Conservation (phyloP, 2,329 filamentous ascomycete species). For the Exophiala spinifera region DNA sequence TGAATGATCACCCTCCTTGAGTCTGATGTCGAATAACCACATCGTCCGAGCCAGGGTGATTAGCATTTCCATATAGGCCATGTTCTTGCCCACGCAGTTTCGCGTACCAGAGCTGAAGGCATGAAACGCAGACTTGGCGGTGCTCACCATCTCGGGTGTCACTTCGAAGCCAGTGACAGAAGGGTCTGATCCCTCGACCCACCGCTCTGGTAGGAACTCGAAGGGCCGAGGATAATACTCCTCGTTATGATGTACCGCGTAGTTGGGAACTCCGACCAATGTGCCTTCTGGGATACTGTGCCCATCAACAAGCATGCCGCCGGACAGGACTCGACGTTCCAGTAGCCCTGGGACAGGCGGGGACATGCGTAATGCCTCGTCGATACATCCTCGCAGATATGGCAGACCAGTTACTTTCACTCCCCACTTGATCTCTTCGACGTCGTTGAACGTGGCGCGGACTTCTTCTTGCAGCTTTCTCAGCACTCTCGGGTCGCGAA, state of each 20-base stretch:
- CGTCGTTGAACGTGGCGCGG: slow-evolving; percentile 34
- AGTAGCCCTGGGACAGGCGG: slow-evolving; percentile 32
- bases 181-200: slow-evolving; percentile 29
- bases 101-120: slow-evolving; percentile 37
- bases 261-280: slow-evolving; percentile 34
- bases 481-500: slow-evolving; percentile 33
- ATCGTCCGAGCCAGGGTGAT: slow-evolving; percentile 12
- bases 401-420: slow-evolving; percentile 34
- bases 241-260: slow-evolving; percentile 36
- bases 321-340: slow-evolving; percentile 33
- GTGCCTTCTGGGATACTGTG: slow-evolving; percentile 33
- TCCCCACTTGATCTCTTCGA: slow-evolving; percentile 38
- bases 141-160: slow-evolving; percentile 12
- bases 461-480: slow-evolving; percentile 35
- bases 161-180: slow-evolving; percentile 5
- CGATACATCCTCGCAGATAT: slow-evolving; percentile 46
- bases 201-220: slow-evolving; percentile 36
- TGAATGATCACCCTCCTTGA: slow-evolving; percentile 9
- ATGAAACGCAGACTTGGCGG: slow-evolving; percentile 28
- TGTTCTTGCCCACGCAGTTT: slow-evolving; percentile 33
- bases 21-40: slow-evolving; percentile 19
- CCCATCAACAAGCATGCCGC: slow-evolving; percentile 35
- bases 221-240: slow-evolving; percentile 35
- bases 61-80: slow-evolving; percentile 33
- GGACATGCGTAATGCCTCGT: slow-evolving; percentile 36